Base-by-base conservation (phyloP, 1,284 basidiomycete genomes). In the Cutaneotrichosporon sp. region DNA sequence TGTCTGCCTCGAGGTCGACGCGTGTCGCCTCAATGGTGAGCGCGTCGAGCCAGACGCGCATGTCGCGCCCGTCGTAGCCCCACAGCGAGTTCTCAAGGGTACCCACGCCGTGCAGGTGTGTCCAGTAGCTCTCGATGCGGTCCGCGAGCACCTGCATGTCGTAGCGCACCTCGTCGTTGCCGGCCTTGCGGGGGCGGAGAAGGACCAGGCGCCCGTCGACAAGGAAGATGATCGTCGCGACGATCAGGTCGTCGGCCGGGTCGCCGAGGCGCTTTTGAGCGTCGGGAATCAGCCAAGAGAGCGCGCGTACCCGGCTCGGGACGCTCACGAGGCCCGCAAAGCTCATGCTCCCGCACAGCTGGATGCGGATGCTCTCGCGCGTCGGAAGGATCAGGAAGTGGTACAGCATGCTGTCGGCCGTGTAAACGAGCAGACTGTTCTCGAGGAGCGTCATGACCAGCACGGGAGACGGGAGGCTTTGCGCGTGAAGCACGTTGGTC, bases 101-200 rank as follows among this genome's bases (percentile, higher is more conserved):
- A 3, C 89, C 91, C 36, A 97, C 92, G 0, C 94, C 95, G 50
- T 90, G 87, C 56, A 97, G 81, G 81, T 98, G 95, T 47, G 95
- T 97, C 95, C 95, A 99, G 79, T 95, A 99, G 73, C 95, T 94
- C 74, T 99, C 95, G 65, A 99, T 92, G 29, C 89, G 87, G 70
- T 97, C 92, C 0, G 95, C 92, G 29, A 99, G 88, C 47, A 99
- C 90, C 72, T 98, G 95, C 85, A 98, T 89, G 78, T 99, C 95
- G 77, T 99, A 99, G 67, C 91, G 91, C 9, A 79, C 77, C 80
- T 97, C 93, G 71, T 92, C 89, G 60, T 88, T 84, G 9, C 86
- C 91, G 0, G 90, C 87, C 87, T 92, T 90, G 67, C 90, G 82
- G 6, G 92, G 91, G 43, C 89, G 86, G 29, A 99, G 83, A 7